Conservation (phyloP, 2,329 filamentous ascomycete species). For the Alternaria sp. region DNA sequence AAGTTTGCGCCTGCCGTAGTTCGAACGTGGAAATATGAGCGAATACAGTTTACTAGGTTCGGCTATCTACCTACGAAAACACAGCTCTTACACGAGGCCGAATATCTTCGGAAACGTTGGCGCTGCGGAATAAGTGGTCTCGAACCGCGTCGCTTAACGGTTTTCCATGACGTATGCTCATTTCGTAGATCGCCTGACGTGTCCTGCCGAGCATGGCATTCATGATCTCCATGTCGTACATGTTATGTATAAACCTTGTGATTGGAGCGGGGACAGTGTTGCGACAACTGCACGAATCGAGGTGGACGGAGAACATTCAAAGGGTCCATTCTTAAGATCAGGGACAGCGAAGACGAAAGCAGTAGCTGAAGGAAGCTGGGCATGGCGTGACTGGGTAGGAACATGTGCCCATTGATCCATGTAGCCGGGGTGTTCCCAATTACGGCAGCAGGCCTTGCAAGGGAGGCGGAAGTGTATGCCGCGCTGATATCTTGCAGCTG, state of each 20-base stretch:
- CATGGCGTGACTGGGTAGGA: not conserved
- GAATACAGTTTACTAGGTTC: constrained; percentile 1
- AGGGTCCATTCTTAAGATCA: not conserved
- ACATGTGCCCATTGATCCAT: not conserved
- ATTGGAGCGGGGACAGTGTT: not conserved
- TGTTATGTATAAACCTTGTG: not conserved
- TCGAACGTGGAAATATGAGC: constrained; percentile 13
- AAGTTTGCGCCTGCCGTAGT: constrained; percentile 8
- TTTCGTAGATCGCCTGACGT: not conserved
- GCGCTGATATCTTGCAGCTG: not conserved
- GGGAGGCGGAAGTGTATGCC: not conserved
- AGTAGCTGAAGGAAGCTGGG: not conserved
- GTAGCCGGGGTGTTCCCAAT: constrained; percentile 1
- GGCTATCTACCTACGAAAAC: not conserved
- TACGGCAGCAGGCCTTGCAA: constrained; percentile 1
- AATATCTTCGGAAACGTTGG: constrained; percentile 11
- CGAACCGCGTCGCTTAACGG: constrained; percentile 1
- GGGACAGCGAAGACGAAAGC: not conserved
- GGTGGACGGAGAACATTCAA: not conserved
- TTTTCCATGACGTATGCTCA: not conserved
- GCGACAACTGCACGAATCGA: not conserved
- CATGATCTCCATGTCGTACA: not conserved
- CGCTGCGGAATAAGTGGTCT: constrained; percentile 1
- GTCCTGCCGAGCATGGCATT: not conserved
- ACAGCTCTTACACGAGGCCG: constrained; percentile 3